Conservation (phyloP, 1,284 basidiomycete genomes). For the Heimioporus punctisporus region DNA sequence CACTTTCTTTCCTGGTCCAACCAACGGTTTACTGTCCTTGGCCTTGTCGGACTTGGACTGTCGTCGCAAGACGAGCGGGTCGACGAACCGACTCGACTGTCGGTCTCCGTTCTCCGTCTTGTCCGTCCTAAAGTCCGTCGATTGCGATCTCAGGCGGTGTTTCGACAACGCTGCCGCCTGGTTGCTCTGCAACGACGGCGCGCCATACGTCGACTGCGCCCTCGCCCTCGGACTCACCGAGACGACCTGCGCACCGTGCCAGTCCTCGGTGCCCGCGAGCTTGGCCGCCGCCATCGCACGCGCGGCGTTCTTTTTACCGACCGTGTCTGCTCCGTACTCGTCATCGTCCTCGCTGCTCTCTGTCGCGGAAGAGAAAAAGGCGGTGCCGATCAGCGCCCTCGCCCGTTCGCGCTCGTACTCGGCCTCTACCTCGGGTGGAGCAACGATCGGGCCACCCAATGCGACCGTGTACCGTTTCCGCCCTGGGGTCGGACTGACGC, state of each 20-base stretch:
- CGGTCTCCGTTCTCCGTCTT: constrained; percentile 12
- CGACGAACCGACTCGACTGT: constrained; percentile 52
- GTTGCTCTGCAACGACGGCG: constrained; percentile 26
- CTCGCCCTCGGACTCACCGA: constrained; percentile 36
- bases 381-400: constrained; percentile 34
- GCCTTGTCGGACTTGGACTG: constrained; percentile 53
- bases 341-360: constrained; percentile 35
- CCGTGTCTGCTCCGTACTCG: constrained; percentile 56
- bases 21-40: constrained; percentile 36
- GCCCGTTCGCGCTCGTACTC: constrained; percentile 33
- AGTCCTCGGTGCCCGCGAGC: constrained; percentile 19
- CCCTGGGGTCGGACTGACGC: constrained; percentile 66
- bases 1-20: constrained; percentile 52
- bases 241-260: background rate
- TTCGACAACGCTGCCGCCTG: constrained; percentile 20
- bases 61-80: constrained; percentile 68
- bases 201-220: constrained; percentile 54
- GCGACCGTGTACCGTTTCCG: constrained; percentile 83
- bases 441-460: constrained; percentile 66
- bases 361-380: constrained; percentile 45
- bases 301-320: constrained; percentile 47
- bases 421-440: constrained; percentile 41
- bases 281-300: constrained; percentile 37
- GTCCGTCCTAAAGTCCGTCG: constrained; percentile 27
- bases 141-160: constrained; percentile 31